Evolutionary conservation across 139 green algal species (phyloP), one percentile per base, ranked within the genome.

Genomic region (Astrephomene gubernaculifera): DNA sequence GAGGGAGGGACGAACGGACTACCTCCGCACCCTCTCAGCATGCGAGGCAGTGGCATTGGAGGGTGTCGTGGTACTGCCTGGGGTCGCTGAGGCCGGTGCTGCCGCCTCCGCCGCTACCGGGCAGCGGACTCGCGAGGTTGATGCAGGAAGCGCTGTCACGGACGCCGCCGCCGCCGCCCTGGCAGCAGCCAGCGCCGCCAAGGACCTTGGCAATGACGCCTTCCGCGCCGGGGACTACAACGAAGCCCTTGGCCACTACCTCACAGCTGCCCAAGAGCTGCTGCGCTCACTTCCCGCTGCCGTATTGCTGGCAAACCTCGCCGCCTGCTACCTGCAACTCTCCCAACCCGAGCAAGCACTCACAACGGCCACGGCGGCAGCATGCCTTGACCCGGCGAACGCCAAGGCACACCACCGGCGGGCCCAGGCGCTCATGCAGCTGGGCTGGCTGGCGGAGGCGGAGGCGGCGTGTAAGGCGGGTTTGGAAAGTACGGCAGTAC

Each of bases 361-460:
- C 41, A 19, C 57, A 17, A 63, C 78, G 8, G 78, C 78, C 43
- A 35, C 31, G 38, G 78, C 63, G 3, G 61, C 78, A 19, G 61
- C 43, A 10, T n/a, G 65, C 1, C 78, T 84, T 41, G 43, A 64
- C 8, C 63, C 43, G 31, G 14, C 35, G 24, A 36, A 67, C 43
- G 38, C 24, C 19, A 36, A 73, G 63, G 78, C 61, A 31, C 78
- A 84, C 41, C n/a, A 75, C 7, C 14, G 78, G 17, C 36, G 31
- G 5, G 41, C 7, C 2, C 31, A 52, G 43, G 78, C 78, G 1
- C 21, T 44, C n/a, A 41, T 84, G 78, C 63, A 74, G 63, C 78
- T 84, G 63, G 78, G 78, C 31, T 74, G 63, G 78, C 43, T 49
- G n/a, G 43, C n/a, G 17, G 61, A 84, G 63, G 78, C 63, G 61